A percentile compares a stretch with the other conserved stretches of the same genome.
Evolutionary conservation across 306 rosid genomes (phyloP).

Genomic region (Hippophae rhamnoides): DNA sequence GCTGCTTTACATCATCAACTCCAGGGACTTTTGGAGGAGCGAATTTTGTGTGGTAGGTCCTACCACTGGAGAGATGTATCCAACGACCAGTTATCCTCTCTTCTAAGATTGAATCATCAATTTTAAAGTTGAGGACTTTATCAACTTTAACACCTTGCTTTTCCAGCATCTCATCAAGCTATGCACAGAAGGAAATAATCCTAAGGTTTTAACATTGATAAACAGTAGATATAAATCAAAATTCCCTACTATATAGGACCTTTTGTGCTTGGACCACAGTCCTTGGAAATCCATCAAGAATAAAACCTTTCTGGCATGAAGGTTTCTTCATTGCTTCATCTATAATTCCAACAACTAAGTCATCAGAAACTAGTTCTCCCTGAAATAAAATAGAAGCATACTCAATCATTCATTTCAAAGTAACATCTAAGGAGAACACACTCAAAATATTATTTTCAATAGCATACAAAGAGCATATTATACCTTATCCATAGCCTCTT

Average conservation of each 20-base stretch:
- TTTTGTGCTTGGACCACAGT: constrained; percentile 90
- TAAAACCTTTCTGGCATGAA: constrained; percentile 94
- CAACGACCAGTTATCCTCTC: constrained; percentile 96
- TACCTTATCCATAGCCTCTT: constrained; percentile 95
- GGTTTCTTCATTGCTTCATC: constrained; percentile 89
- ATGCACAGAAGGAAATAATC: constrained; percentile 10
- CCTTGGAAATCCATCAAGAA: constrained; percentile 95
- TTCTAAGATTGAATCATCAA: constrained; percentile 75
- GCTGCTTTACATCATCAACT: constrained; percentile 70
- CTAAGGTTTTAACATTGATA: not conserved
- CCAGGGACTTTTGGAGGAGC: constrained; percentile 79
- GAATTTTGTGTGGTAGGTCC: constrained; percentile 82
- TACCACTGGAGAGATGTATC: constrained; percentile 92
- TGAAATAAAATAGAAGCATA: constrained; percentile 28
- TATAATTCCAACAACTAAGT: constrained; percentile 86
- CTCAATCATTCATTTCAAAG: constrained; percentile 6
- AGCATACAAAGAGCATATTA: constrained; percentile 11
- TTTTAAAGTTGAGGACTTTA: constrained; percentile 86
- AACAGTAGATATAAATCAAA: not conserved
- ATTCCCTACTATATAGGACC: constrained; percentile 26
- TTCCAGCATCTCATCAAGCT: constrained; percentile 79
- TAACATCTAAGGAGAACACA: not conserved
- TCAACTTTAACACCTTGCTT: constrained; percentile 65
- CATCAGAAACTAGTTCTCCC: constrained; percentile 98
- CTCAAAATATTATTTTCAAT: not conserved